Conservation (phyloP, 164 flowering plant genomes). For the Cinnamomum chago region DNA sequence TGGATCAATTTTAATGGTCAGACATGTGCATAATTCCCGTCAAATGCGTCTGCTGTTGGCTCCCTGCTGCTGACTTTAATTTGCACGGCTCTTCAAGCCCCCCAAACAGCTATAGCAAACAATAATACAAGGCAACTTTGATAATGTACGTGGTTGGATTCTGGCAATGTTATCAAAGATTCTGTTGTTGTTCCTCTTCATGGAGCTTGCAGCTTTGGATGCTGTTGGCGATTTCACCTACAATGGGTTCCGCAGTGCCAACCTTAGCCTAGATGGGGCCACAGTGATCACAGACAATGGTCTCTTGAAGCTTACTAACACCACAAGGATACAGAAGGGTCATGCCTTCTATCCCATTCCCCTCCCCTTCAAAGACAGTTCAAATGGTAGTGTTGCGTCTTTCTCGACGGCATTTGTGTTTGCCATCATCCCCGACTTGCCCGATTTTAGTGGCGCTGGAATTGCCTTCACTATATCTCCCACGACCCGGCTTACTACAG, state of each 20-base stretch:
- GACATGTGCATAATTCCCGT: no score
- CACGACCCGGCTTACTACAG: constrained; percentile 5
- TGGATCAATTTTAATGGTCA: no score
- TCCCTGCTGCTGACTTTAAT: no score
- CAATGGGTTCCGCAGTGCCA: constrained; percentile 20
- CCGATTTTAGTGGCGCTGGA: background rate
- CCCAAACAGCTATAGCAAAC: no score
- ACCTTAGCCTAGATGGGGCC: constrained; percentile 24
- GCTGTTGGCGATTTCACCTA: background rate
- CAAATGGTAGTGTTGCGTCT: background rate
- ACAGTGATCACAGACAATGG: constrained; percentile 30
- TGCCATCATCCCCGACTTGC: constrained; percentile 2
- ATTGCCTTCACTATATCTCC: constrained; percentile 6
- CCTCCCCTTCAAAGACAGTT: constrained; percentile 20
- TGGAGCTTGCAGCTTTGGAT: background rate
- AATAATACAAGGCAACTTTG: no score
- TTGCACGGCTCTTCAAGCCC: no score
- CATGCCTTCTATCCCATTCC: constrained; percentile 33
- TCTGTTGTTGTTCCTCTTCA: background rate
- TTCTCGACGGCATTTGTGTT: constrained; percentile 7
- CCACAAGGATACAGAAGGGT: constrained; percentile 17
- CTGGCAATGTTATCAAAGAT: background rate
- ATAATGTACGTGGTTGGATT: background rate
- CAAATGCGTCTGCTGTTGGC: no score
- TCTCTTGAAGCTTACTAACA: constrained; percentile 36